A percentile compares a stretch with the other conserved stretches of the same genome.
Evolutionary conservation across 805 yeast species (phyloP).

Genomic region (Suhomyces emberorum): DNA sequence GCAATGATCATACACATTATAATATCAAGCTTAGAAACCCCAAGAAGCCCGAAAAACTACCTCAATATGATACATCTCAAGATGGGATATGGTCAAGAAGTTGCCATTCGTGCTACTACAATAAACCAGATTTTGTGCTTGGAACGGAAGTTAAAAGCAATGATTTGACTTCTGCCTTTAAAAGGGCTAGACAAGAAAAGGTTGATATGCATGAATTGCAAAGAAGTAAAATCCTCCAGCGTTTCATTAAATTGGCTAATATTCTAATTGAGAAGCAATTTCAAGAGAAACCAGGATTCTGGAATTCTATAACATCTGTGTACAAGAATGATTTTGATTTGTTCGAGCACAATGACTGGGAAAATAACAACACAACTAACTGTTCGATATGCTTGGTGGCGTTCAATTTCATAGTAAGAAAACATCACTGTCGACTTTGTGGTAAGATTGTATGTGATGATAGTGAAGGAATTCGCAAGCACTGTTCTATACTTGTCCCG

Average conservation of each 20-base stretch:
- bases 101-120: slow-evolving; percentile 59
- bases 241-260: slow-evolving; percentile 49
- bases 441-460: slow-evolving; percentile 81
- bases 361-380: slow-evolving; percentile 37
- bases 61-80: slow-evolving; percentile 22
- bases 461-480: slow-evolving; percentile 33
- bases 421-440: slow-evolving; percentile 91
- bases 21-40: slow-evolving; percentile 46
- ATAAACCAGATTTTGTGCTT: slow-evolving; percentile 51
- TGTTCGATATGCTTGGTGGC: slow-evolving; percentile 63
- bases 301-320: background rate
- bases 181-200: slow-evolving; percentile 35
- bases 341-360: slow-evolving; percentile 51
- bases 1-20: slow-evolving; percentile 60
- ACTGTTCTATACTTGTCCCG: slow-evolving; percentile 75
- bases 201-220: slow-evolving; percentile 51
- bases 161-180: slow-evolving; percentile 48
- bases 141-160: slow-evolving; percentile 36
- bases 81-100: slow-evolving; percentile 68
- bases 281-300: slow-evolving; percentile 2
- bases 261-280: slow-evolving; percentile 18
- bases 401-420: slow-evolving; percentile 60
- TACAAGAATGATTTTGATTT: background rate
- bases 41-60: slow-evolving; percentile 17
- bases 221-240: slow-evolving; percentile 53